Evolutionary conservation across 805 yeast genomes (phyloP), one percentile per base, ranked within the genome.

Genomic region (Blastobotrys peoriensis): DNA sequence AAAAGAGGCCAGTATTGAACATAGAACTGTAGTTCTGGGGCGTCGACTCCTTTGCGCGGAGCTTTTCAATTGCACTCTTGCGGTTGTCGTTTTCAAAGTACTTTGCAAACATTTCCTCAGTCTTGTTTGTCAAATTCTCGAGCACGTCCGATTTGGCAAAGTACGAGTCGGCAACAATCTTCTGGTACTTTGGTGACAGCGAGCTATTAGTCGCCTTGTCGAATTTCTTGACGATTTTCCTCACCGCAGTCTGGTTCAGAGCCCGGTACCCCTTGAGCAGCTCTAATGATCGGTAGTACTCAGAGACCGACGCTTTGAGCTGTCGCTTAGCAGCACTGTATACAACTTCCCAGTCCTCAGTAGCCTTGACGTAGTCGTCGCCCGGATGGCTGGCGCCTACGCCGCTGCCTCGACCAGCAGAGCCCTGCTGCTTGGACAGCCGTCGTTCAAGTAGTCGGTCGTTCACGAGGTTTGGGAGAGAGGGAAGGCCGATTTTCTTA

Each of bases 141-240:
- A 85, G 58, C 5, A 76, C 71, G 45, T 78, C 85, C 50, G 86
- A 78, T 4, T 78, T 70, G 23, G 75, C 71, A 58, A 84, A 81
- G 53, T 78, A 71, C n/a, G 79, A 62, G 2, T 59, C 53, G 49
- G 80, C 79, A 4, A 85, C 73, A 43, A 74, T 76, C 17, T 69
- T 70, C 78, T 81, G 71, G 57, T 78, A 86, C 2, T 60, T 49
- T 0, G 66, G 61, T 9, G 77, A 67, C 3, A 73, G 52, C 1
- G 67, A 53, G 6, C 76, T 67, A 9, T 67, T 59, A 2, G 81
- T 71, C 3, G 81, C 71, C 57, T 93, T 93, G 64, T 93, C 98
- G 60, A 78, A 89, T 62, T 93, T 93, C 59, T 93, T 93, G 47
- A 87, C 71, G 56, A 93, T 80, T 57, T 93, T 93, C 42, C 96